Conservation (phyloP, 148 eudicot species). For the Oxyria digyna region DNA sequence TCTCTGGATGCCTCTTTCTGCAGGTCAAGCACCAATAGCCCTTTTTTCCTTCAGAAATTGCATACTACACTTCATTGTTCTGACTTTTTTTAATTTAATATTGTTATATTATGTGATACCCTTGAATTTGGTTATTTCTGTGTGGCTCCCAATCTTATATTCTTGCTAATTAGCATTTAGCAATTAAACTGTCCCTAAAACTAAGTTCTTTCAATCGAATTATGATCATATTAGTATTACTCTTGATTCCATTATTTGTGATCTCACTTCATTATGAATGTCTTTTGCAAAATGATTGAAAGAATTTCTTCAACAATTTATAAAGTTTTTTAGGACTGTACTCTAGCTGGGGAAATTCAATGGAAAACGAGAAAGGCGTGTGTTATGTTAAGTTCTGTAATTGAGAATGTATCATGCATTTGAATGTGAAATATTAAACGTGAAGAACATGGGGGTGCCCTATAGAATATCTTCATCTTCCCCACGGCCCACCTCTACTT, state of each 20-base stretch:
- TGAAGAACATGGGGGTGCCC: not conserved
- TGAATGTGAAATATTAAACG: not conserved
- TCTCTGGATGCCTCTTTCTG: slow-evolving; percentile 95
- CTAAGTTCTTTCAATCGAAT: not conserved
- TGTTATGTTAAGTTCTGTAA: not conserved
- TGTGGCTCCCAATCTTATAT: not conserved
- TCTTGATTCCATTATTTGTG: not conserved
- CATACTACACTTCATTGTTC: not conserved
- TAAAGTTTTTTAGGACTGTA: not conserved
- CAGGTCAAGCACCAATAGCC: slow-evolving; percentile 32
- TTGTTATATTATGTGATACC: not conserved
- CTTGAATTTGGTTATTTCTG: not conserved
- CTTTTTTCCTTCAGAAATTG: not conserved
- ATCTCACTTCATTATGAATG: not conserved
- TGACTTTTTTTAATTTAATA: not conserved
- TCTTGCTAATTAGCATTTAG: not conserved
- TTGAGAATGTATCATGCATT: not conserved
- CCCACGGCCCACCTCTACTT: too few relatives aligned
- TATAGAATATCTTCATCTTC: not conserved
- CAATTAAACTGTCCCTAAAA: not conserved
- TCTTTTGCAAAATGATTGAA: slow-evolving; percentile 1
- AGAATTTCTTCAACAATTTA: not conserved
- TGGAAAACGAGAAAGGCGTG: not conserved
- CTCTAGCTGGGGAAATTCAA: not conserved
- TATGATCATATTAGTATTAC: not conserved